A percentile compares a stretch with the other conserved stretches of the same genome.
Evolutionary conservation across 2,329 filamentous ascomycete species (phyloP).

Genomic region (Aspergillus ruber): DNA sequence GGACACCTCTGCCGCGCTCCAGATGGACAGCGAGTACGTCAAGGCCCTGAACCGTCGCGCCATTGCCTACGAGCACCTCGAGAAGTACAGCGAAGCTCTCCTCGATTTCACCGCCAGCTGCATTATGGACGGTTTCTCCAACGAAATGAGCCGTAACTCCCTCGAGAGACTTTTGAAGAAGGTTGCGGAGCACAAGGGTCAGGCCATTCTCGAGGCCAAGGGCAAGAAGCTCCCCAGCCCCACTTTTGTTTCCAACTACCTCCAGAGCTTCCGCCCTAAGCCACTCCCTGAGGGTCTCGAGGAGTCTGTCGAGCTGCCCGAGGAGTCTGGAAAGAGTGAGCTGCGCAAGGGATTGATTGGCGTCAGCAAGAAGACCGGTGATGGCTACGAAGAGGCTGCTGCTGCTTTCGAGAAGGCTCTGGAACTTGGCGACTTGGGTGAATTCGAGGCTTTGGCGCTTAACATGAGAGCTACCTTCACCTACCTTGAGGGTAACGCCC

Average conservation of each 20-base stretch:
- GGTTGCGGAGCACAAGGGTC: constrained; percentile 90
- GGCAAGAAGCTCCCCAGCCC: constrained; percentile 85
- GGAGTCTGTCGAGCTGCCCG: constrained; percentile 67
- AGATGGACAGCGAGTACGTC: constrained; percentile 89
- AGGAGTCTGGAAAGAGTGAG: constrained; percentile 76
- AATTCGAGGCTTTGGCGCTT: constrained; percentile 84
- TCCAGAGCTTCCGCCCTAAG: constrained; percentile 92
- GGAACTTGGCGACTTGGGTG: constrained; percentile 70
- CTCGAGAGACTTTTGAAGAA: constrained; percentile 94
- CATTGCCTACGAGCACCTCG: constrained; percentile 91
- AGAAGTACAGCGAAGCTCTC: constrained; percentile 85
- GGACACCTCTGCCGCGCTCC: constrained; percentile 90
- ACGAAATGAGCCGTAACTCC: constrained; percentile 77
- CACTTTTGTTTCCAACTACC: constrained; percentile 96
- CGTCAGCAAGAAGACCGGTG: constrained; percentile 77
- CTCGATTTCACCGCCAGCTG: constrained; percentile 98
- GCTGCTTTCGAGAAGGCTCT: constrained; percentile 81
- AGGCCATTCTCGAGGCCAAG: constrained; percentile 75
- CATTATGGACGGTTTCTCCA: constrained; percentile 97
- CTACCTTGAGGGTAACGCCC: constrained; percentile 83
- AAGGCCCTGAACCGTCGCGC: constrained; percentile 96
- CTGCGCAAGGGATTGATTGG: constrained; percentile 75
- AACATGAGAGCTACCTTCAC: constrained; percentile 96
- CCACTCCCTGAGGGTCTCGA: constrained; percentile 74
- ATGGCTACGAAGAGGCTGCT: constrained; percentile 85